phyloP scores from a whole-genome alignment of 2,329 filamentous ascomycete genomes.

The Fusarium multiceps region DNA sequence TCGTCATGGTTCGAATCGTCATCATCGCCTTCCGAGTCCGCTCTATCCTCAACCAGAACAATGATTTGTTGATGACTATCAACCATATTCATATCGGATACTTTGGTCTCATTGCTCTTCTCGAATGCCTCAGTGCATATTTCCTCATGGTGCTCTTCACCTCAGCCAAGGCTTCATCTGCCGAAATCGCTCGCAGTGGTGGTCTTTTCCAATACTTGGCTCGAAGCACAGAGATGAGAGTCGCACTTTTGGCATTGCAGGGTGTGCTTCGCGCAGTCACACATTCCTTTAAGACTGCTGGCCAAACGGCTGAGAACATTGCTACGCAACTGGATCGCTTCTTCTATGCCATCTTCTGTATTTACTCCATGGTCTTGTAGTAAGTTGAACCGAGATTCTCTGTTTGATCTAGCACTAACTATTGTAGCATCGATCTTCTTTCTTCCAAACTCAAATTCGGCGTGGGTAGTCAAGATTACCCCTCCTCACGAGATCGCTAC shows the following conservation, averaged over 20 bases:
- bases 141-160: constrained; percentile 53
- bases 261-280: constrained; percentile 53
- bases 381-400: constrained; percentile 32
- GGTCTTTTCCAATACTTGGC: constrained; percentile 54
- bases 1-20: constrained; percentile 59
- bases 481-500: constrained; percentile 26
- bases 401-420: neutral
- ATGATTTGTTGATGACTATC: constrained; percentile 46
- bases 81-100: constrained; percentile 55
- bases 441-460: constrained; percentile 48
- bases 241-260: constrained; percentile 52
- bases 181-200: constrained; percentile 44
- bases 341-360: constrained; percentile 54
- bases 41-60: constrained; percentile 44
- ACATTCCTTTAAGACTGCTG: constrained; percentile 52
- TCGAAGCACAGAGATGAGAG: constrained; percentile 52
- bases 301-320: constrained; percentile 51
- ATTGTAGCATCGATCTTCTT: constrained; percentile 47
- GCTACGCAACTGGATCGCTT: constrained; percentile 55
- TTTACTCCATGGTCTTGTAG: constrained; percentile 55
- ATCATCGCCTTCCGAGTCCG: constrained; percentile 50
- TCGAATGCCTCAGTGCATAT: constrained; percentile 54
- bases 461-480: constrained; percentile 11
- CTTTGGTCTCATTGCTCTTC: constrained; percentile 53
- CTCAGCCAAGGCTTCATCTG: constrained; percentile 40